Conservation (phyloP, 139 green algal species). For the Tetradesmus obliquus region DNA sequence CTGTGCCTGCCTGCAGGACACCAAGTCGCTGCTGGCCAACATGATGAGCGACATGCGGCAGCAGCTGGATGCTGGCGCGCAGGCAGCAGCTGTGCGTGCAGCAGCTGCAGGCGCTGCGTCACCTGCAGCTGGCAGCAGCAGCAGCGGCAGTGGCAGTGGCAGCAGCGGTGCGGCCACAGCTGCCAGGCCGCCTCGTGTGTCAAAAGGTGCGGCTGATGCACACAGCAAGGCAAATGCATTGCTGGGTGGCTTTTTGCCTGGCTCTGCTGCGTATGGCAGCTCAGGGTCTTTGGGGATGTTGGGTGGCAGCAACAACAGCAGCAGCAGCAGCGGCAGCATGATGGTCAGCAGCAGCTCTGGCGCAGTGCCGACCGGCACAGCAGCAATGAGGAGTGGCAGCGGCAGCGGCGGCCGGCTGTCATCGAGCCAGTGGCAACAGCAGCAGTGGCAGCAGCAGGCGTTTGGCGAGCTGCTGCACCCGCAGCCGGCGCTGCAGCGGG, state of each 20-base stretch:
- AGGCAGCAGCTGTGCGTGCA: background rate
- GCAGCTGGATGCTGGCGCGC: background rate
- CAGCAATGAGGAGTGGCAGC: background rate
- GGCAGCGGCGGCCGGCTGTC: background rate
- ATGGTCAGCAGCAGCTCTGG: constrained; percentile 18
- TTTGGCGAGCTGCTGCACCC: constrained; percentile 29
- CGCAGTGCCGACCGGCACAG: background rate
- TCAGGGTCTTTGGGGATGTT: background rate
- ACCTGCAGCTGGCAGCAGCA: background rate
- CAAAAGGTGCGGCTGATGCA: background rate
- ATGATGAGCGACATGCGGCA: constrained; percentile 27
- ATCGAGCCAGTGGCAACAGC: constrained; percentile 21
- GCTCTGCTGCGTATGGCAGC: background rate
- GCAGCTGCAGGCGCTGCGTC: background rate
- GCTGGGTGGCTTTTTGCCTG: background rate
- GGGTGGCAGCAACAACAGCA: background rate
- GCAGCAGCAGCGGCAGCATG: background rate
- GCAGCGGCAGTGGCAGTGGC: background rate
- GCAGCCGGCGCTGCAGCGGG: background rate
- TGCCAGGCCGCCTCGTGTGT: background rate
- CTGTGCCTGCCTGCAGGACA: background rate
- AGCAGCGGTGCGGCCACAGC: background rate
- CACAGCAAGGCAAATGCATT: background rate
- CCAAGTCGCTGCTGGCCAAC: constrained; percentile 6
- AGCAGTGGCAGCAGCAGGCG: constrained; percentile 21